Conservation (phyloP, 345 rosid genomes). For the Eucalyptus coolabah region DNA sequence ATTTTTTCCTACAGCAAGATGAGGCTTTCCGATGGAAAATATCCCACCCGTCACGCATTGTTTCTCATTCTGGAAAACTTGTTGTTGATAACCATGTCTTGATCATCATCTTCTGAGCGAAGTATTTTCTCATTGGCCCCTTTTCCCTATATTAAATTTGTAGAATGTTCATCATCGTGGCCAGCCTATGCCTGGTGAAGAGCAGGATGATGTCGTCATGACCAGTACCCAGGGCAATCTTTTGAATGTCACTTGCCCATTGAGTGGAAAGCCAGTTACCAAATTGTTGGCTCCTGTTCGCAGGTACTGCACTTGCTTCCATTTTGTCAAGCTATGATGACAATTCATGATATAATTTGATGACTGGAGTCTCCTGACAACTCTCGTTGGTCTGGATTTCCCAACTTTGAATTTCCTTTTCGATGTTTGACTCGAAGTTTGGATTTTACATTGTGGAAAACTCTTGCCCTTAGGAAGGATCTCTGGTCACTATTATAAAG, state of each 20-base stretch:
- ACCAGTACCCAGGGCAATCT: constrained; percentile 72
- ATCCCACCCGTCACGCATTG: background rate
- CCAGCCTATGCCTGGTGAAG: constrained; percentile 89
- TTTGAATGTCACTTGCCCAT: constrained; percentile 63
- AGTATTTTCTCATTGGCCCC: background rate
- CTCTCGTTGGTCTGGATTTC: background rate
- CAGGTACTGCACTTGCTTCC: constrained; percentile 30
- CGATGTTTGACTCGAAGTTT: background rate
- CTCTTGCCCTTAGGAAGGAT: background rate
- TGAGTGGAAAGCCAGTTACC: constrained; percentile 67
- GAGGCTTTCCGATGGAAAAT: background rate
- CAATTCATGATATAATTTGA: background rate
- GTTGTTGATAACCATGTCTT: background rate
- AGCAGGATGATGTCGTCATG: constrained; percentile 81
- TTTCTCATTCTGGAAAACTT: background rate
- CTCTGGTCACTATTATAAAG: background rate
- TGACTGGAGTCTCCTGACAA: background rate
- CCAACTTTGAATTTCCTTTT: background rate
- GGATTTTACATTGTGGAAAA: background rate
- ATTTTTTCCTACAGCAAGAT: background rate
- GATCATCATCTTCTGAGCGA: background rate
- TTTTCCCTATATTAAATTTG: background rate
- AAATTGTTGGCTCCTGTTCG: constrained; percentile 82
- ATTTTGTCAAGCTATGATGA: background rate
- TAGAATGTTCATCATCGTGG: constrained; percentile 91